These are phyloP conservation scores for Kurtzmaniella fragi DNA, from an alignment of 805 yeast species.

Conservation along the genomic window DNA sequence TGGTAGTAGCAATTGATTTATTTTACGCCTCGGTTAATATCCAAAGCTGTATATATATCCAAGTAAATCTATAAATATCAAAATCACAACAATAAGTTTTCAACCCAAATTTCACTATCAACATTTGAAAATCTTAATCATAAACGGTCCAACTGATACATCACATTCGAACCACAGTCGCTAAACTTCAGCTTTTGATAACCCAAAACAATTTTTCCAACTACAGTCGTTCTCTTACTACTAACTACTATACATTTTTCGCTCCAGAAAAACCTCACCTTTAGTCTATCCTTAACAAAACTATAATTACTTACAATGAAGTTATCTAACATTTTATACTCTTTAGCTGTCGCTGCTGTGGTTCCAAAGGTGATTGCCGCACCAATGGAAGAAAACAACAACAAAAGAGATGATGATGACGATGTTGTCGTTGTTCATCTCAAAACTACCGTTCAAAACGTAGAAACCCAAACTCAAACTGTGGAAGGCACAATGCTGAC, in stretches of 20 bases:
- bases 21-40: no score
- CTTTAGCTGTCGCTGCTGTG: constrained; percentile 15
- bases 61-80: no score
- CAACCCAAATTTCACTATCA: no score
- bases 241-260: not conserved
- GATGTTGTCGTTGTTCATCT: constrained; percentile 27
- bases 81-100: no score
- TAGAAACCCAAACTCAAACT: constrained; percentile 27
- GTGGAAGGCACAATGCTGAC: constrained; percentile 28
- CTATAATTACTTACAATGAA: constrained; percentile 23
- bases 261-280: no score
- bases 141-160: not conserved
- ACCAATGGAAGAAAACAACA: constrained; percentile 11
- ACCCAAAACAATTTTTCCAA: constrained; percentile 5
- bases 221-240: constrained; percentile 10
- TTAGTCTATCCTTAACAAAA: constrained; percentile 8
- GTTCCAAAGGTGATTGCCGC: constrained; percentile 16
- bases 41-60: no score
- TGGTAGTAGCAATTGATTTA: no score
- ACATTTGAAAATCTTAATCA: not conserved
- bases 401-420: constrained; percentile 10
- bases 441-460: constrained; percentile 30
- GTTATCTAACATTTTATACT: constrained; percentile 17
- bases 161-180: not conserved
- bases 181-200: not conserved